Conservation (phyloP, 2,329 filamentous ascomycete genomes). For the Diaporthe sp. region DNA sequence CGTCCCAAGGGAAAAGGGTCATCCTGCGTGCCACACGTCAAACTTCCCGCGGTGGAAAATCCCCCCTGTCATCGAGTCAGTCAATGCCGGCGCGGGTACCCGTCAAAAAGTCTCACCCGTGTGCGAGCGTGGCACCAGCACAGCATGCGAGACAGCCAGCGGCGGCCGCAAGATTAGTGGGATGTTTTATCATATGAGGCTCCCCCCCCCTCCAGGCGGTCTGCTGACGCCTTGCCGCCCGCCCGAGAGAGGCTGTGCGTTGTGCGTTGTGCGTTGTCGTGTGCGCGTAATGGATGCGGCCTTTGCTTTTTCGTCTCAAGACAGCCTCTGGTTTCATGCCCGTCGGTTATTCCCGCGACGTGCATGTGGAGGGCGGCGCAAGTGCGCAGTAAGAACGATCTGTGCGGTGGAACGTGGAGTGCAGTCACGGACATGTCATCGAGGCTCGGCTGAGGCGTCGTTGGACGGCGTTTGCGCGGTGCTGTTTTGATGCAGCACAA, state of each 20-base stretch:
- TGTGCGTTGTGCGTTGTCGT: background rate
- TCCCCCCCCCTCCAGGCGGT: background rate
- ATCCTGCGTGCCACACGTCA: background rate
- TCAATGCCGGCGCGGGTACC: slow-evolving; percentile 26
- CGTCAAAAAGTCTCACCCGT: slow-evolving; percentile 29
- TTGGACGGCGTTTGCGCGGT: background rate
- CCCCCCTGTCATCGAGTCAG: background rate
- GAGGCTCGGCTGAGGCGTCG: background rate
- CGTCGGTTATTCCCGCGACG: slow-evolving; percentile 11
- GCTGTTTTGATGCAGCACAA: background rate
- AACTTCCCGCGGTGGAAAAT: background rate
- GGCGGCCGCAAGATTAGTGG: slow-evolving; percentile 4
- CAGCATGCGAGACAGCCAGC: background rate
- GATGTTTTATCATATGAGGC: slow-evolving; percentile 4
- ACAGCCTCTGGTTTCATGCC: background rate
- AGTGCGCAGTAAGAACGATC: slow-evolving; percentile 2
- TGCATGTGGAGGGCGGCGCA: background rate
- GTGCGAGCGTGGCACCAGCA: slow-evolving; percentile 10
- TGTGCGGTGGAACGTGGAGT: background rate
- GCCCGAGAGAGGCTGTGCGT: background rate
- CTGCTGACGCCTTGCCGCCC: slow-evolving; percentile 9
- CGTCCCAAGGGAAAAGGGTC: background rate
- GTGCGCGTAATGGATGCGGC: background rate
- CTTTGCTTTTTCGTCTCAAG: background rate
- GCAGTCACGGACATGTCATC: background rate